phyloP scores from a whole-genome alignment of 2,329 filamentous ascomycete species.

The Myriosclerotinia duriaeana region DNA sequence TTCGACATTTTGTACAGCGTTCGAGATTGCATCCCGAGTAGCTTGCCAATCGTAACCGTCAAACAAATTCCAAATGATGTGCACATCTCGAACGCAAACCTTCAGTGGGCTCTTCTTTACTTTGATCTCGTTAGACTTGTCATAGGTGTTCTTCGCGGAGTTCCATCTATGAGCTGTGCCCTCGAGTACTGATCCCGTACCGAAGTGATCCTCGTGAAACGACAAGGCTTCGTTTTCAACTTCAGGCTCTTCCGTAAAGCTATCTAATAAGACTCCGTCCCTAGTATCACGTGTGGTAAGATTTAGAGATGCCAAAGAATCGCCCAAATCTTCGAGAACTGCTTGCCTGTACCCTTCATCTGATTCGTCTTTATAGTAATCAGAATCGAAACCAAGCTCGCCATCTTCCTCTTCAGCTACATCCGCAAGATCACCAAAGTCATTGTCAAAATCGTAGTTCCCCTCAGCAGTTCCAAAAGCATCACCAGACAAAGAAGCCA shows the following conservation, averaged over 20 bases:
- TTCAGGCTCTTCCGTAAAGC: conserved; percentile 42
- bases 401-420: conserved; percentile 46
- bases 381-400: conserved; percentile 46
- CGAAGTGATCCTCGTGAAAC: conserved; percentile 78
- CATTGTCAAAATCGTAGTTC: conserved; percentile 62
- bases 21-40: conserved; percentile 81
- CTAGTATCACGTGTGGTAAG: conserved; percentile 44
- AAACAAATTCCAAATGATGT: conserved; percentile 96
- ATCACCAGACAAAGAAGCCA: conserved; percentile 87
- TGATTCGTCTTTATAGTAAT: conserved; percentile 48
- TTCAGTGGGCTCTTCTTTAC: conserved; percentile 69
- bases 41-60: conserved; percentile 96
- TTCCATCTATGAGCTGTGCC: conserved; percentile 78
- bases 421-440: conserved; percentile 54
- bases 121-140: conserved; percentile 60
- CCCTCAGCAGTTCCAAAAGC: conserved; percentile 67
- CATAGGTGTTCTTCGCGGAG: conserved; percentile 72
- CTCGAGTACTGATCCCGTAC: conserved; percentile 57
- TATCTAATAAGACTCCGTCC: conserved; percentile 50
- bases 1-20: conserved; percentile 87
- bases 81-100: conserved; percentile 78
- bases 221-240: conserved; percentile 63
- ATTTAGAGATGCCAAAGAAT: conserved; percentile 34
- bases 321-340: conserved; percentile 45
- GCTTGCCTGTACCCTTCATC: conserved; percentile 36